phyloP scores from a whole-genome alignment of 2,329 filamentous ascomycete species.

The Colletotrichum liriopes region DNA sequence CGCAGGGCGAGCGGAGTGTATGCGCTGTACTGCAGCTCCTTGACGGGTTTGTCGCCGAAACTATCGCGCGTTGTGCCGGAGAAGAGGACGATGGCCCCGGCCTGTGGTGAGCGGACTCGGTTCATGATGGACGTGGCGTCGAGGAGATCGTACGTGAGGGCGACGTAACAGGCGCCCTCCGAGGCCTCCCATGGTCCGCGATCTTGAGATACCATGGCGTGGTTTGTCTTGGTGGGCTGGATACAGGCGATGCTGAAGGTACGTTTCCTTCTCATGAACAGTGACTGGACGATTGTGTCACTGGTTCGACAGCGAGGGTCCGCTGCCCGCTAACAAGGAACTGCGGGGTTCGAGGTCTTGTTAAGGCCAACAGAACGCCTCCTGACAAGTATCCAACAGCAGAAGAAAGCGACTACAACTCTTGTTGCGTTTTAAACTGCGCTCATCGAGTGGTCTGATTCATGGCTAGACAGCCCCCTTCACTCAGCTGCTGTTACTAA shows the following conservation, averaged over 20 bases:
- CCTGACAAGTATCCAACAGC: background rate
- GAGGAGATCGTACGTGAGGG: slow-evolving; percentile 76
- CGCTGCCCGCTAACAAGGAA: background rate
- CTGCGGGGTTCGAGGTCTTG: slow-evolving; percentile 10
- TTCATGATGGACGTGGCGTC: slow-evolving; percentile 72
- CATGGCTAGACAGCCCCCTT: background rate
- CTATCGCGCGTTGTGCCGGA: slow-evolving; percentile 84
- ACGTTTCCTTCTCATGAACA: background rate
- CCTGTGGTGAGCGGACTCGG: slow-evolving; percentile 79
- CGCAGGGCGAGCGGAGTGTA: slow-evolving; percentile 80
- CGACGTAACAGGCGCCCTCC: slow-evolving; percentile 74
- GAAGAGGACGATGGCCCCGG: slow-evolving; percentile 84
- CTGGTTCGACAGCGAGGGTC: background rate
- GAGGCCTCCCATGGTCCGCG: slow-evolving; percentile 56
- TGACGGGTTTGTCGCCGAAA: slow-evolving; percentile 80
- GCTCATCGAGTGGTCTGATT: too few species aligned
- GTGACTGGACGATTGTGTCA: background rate
- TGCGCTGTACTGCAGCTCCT: slow-evolving; percentile 81
- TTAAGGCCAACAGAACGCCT: background rate
- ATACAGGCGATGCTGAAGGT: background rate
- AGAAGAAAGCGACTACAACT: background rate
- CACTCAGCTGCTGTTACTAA: background rate
- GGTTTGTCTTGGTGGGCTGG: background rate
- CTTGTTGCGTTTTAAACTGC: too few species aligned
- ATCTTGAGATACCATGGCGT: slow-evolving; percentile 17